A percentile compares a stretch with the other conserved stretches of the same genome.
These are phyloP conservation scores for Paradendryphiella salina DNA, from an alignment of 2,329 filamentous ascomycete species.

Conservation along the genomic window DNA sequence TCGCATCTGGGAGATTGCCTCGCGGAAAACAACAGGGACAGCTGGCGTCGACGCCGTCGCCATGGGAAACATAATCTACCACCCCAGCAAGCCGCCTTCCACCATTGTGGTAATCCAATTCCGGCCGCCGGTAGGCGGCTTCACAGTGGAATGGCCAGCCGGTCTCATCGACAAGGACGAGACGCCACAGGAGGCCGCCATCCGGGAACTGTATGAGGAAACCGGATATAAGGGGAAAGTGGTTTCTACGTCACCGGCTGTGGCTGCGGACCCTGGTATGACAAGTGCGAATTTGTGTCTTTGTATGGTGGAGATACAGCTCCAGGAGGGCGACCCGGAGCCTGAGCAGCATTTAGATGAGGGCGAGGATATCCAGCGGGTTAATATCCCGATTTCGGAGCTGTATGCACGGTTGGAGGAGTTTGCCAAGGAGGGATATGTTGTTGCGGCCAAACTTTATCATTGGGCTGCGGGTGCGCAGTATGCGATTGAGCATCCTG, in stretches of 20 bases:
- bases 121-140: conserved; percentile 60
- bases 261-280: conserved; percentile 35
- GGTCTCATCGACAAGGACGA: conserved; percentile 56
- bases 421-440: conserved; percentile 31
- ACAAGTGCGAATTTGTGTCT: conserved; percentile 33
- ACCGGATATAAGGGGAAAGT: conserved; percentile 61
- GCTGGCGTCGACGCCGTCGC: conserved; percentile 64
- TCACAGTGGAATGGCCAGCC: conserved; percentile 62
- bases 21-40: conserved; percentile 65
- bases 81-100: conserved; percentile 31
- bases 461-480: conserved; percentile 36
- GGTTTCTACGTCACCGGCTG: conserved; percentile 19
- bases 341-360: conserved; percentile 37
- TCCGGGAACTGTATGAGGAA: conserved; percentile 64
- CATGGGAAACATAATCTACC: conserved; percentile 66
- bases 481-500: conserved; percentile 33
- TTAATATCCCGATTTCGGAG: conserved; percentile 29
- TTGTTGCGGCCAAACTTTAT: conserved; percentile 36
- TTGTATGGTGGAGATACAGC: conserved; percentile 32
- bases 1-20: conserved; percentile 71
- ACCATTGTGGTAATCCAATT: conserved; percentile 55
- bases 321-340: conserved; percentile 24
- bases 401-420: conserved; percentile 28
- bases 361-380: conserved; percentile 35
- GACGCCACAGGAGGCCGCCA: conserved; percentile 58